These are phyloP conservation scores for Stevia rebaudiana DNA, from an alignment of 140 eudicot species.

Conservation along the genomic window DNA sequence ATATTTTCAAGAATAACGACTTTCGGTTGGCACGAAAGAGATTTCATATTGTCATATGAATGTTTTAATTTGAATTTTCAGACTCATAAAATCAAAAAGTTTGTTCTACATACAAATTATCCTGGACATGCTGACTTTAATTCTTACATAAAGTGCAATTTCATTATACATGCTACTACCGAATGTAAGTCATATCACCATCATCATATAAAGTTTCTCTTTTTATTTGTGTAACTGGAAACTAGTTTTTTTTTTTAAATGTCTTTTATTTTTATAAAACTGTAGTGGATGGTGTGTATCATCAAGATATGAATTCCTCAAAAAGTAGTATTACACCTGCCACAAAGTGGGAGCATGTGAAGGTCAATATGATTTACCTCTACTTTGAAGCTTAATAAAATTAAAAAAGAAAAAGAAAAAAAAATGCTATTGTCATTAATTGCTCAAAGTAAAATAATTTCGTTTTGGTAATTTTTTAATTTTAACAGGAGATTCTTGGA, in stretches of 20 bases:
- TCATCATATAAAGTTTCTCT: neutral
- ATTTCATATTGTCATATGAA: conserved; percentile 1
- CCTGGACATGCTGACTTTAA: conserved; percentile 98
- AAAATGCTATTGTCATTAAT: neutral
- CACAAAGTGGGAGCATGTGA: conserved; percentile 95
- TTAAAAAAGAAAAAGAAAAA: neutral
- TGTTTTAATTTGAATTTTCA: conserved; percentile 25
- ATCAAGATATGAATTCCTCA: conserved; percentile 43
- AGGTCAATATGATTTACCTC: conserved; percentile 41
- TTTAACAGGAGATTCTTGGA: conserved; percentile 72
- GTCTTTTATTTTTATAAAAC: neutral
- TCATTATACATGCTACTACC: conserved; percentile 49
- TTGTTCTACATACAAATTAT: conserved; percentile 87
- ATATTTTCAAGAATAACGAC: neutral
- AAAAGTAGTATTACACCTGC: conserved; percentile 68
- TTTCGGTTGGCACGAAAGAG: neutral
- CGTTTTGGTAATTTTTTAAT: neutral
- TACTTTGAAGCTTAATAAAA: conserved; percentile 4
- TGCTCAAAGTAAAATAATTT: neutral
- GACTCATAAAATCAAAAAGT: conserved; percentile 92
- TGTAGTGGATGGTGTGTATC: conserved; percentile 58
- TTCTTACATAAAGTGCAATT: conserved; percentile 92
- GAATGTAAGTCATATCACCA: conserved; percentile 44
- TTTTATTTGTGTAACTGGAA: neutral
- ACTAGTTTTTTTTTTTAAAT: conserved; percentile 10